phyloP scores from a whole-genome alignment of 2,329 filamentous ascomycete genomes.

The Elsinoe perseae region DNA sequence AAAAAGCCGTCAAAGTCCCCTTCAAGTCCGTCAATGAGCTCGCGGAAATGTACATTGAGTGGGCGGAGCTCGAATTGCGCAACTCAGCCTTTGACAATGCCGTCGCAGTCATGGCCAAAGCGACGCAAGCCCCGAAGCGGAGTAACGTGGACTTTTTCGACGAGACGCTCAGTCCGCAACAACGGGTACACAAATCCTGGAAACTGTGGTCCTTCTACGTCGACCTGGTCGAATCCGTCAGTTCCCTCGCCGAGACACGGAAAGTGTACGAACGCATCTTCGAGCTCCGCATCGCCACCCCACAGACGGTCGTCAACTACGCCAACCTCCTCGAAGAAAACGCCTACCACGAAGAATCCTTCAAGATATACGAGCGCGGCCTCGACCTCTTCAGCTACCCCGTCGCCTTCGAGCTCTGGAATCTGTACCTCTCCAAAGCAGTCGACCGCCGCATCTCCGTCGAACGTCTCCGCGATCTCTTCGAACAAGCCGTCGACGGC shows the following conservation, averaged over 20 bases:
- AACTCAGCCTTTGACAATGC: conserved; percentile 95
- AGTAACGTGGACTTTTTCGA: conserved; percentile 99
- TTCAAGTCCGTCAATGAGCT: conserved; percentile 97
- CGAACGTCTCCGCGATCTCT: conserved; percentile 85
- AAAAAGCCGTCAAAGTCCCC: conserved; percentile 94
- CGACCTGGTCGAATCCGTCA: conserved; percentile 90
- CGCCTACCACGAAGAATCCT: conserved; percentile 92
- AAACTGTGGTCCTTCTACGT: conserved; percentile 99
- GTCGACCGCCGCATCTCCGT: conserved; percentile 95
- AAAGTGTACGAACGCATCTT: conserved; percentile 97
- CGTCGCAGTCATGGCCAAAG: conserved; percentile 92
- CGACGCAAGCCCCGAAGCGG: conserved; percentile 89
- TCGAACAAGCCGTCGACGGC: conserved; percentile 92
- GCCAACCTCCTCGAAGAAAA: conserved; percentile 91
- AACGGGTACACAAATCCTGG: conserved; percentile 98
- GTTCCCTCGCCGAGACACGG: conserved; percentile 81
- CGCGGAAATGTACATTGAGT: conserved; percentile 97
- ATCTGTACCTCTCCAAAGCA: conserved; percentile 93
- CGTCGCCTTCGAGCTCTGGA: conserved; percentile 97
- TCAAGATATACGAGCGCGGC: conserved; percentile 93
- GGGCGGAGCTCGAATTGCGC: conserved; percentile 95
- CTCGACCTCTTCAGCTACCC: conserved; percentile 98
- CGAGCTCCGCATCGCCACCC: conserved; percentile 93
- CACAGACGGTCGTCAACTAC: conserved; percentile 97
- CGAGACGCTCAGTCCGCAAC: conserved; percentile 85